Percentiles rank a stretch among this genome's conserved stretches.
Evolutionary conservation across 2,329 filamentous ascomycete genomes (phyloP).

Genomic region (Plectosphaerella sp.): DNA sequence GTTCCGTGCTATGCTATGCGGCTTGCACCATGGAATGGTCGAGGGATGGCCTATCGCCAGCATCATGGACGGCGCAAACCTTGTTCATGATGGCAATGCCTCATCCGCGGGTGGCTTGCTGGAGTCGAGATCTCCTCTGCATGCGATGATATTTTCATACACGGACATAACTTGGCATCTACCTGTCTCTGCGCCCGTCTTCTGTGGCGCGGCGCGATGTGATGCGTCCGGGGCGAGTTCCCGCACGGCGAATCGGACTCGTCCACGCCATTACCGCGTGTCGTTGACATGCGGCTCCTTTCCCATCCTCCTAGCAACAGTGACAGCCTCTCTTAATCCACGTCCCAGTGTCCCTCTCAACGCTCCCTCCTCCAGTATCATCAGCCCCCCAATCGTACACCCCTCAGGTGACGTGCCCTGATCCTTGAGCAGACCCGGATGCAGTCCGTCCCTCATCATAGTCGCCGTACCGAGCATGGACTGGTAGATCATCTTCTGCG

Average conservation of each 20-base stretch:
- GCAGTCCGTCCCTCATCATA: conserved; percentile 46
- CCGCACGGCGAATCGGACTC: neutral
- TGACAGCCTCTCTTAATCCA: conserved; percentile 42
- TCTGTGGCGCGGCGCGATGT: too few relatives aligned
- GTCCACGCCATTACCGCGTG: conserved; percentile 15
- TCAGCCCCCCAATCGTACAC: conserved; percentile 55
- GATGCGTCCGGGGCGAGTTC: too few relatives aligned
- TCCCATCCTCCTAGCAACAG: conserved; percentile 37
- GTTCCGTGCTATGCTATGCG: too few relatives aligned
- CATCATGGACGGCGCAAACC: too few relatives aligned
- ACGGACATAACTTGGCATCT: too few relatives aligned
- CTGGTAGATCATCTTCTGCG: conserved; percentile 55
- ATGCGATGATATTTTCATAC: too few relatives aligned
- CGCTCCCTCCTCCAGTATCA: conserved; percentile 54
- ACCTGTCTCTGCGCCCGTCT: too few relatives aligned
- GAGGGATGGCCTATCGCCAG: too few relatives aligned
- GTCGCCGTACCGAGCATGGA: conserved; percentile 53
- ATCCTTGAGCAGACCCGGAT: conserved; percentile 52
- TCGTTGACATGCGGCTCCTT: conserved; percentile 33
- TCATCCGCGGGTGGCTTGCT: too few relatives aligned
- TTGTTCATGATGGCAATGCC: too few relatives aligned
- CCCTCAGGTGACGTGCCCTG: conserved; percentile 57
- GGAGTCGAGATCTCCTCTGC: too few relatives aligned
- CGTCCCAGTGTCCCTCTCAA: conserved; percentile 38
- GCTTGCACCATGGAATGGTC: too few relatives aligned